Percentiles rank a stretch among this genome's conserved stretches.
Evolutionary conservation across 116 monocot genomes (phyloP).

Genomic region (Papilionanthe hybrid): DNA sequence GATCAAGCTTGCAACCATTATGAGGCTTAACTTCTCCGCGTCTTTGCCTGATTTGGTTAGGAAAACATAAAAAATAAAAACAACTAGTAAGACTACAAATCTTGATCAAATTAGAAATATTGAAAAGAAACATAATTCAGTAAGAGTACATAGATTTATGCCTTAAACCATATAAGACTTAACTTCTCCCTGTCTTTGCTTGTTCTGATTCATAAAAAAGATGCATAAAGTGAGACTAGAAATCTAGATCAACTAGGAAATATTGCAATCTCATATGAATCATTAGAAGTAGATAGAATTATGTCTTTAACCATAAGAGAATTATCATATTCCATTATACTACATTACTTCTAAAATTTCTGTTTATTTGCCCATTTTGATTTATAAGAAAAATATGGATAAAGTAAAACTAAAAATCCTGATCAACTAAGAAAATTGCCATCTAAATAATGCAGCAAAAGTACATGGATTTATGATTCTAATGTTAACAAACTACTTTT

Average conservation of each 20-base stretch:
- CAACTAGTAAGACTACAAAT: not conserved
- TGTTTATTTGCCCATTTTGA: not conserved
- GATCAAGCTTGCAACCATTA: slow-evolving; percentile 82
- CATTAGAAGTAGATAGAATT: too few species aligned
- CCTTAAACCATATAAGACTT: slow-evolving; percentile 37
- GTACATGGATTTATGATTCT: too few species aligned
- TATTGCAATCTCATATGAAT: not conserved
- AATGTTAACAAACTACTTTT: not conserved
- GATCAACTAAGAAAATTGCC: not conserved
- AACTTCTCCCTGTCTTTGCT: slow-evolving; percentile 30
- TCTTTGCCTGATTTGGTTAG: slow-evolving; percentile 15
- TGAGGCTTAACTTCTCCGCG: slow-evolving; percentile 64
- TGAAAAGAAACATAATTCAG: not conserved
- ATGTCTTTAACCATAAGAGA: not conserved
- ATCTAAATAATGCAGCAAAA: too few species aligned
- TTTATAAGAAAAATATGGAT: not conserved
- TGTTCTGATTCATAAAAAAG: slow-evolving; percentile 12
- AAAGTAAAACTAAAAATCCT: not conserved
- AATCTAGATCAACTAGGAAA: not conserved
- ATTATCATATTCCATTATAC: not conserved
- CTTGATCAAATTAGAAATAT: not conserved
- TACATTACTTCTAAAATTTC: too few species aligned
- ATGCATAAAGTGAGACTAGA: not conserved
- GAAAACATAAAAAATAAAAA: not conserved
- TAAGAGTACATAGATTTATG: not conserved